These are phyloP conservation scores for Gymnopilus dilepis DNA, from an alignment of 768 basidiomycete genomes.

Conservation along the genomic window DNA sequence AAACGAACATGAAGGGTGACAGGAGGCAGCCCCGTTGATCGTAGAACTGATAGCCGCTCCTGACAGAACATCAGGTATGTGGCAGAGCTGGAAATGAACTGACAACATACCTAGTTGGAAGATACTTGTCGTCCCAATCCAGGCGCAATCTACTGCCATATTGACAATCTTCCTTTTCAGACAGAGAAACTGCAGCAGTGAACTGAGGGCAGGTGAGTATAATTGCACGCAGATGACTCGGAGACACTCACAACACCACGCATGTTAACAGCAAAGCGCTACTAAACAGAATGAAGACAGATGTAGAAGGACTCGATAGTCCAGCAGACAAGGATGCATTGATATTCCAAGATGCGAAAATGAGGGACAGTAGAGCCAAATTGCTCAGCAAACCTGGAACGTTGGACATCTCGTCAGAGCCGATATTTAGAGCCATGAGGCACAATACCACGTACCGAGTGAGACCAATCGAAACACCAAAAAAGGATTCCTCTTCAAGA, in stretches of 20 bases:
- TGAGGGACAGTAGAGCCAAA: slow-evolving; percentile 55
- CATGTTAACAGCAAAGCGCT: slow-evolving; percentile 44
- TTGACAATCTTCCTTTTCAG: slow-evolving; percentile 43
- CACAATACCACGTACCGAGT: slow-evolving; percentile 49
- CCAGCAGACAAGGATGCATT: slow-evolving; percentile 40
- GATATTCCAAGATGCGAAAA: slow-evolving; percentile 66
- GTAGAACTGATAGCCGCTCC: slow-evolving; percentile 56
- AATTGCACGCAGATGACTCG: background rate
- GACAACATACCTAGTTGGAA: slow-evolving; percentile 56
- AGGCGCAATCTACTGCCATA: slow-evolving; percentile 58
- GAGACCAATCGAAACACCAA: slow-evolving; percentile 60
- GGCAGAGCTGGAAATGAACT: background rate
- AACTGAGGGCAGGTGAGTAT: slow-evolving; percentile 23
- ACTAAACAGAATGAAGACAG: slow-evolving; percentile 54
- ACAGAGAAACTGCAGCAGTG: slow-evolving; percentile 42
- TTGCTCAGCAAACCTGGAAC: slow-evolving; percentile 51
- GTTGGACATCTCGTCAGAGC: background rate
- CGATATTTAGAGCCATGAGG: too few relatives aligned
- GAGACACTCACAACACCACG: slow-evolving; percentile 36
- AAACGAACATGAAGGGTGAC: slow-evolving; percentile 38
- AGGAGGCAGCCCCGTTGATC: slow-evolving; percentile 43
- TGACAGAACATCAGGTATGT: slow-evolving; percentile 25
- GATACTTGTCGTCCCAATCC: slow-evolving; percentile 54
- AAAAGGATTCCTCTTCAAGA: slow-evolving; percentile 54
- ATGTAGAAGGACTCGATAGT: slow-evolving; percentile 51